Evolutionary conservation across 2,329 filamentous ascomycete genomes (phyloP).

Genomic region (Calonectria pseudoturangicola): DNA sequence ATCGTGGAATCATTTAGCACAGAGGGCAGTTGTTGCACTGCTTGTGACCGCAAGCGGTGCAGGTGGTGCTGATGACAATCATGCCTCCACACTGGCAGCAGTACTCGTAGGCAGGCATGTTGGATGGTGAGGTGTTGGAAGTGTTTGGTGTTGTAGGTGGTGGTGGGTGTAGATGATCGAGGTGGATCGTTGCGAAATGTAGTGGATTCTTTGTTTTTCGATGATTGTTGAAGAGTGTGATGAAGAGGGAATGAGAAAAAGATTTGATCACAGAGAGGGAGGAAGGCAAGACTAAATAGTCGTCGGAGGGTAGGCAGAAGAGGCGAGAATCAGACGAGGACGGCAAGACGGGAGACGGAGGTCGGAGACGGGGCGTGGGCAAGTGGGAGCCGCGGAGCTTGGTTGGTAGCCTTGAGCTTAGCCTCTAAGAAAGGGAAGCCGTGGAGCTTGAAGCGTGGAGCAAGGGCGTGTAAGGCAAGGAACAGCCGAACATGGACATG

Average conservation of each 20-base stretch:
- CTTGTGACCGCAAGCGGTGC: conserved; percentile 69
- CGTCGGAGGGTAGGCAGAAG: conserved; percentile 32
- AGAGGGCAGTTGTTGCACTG: conserved; percentile 68
- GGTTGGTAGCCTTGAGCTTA: conserved; percentile 28
- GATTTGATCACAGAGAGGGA: neutral
- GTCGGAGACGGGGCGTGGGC: conserved; percentile 18
- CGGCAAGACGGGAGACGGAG: conserved; percentile 15
- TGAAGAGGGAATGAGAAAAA: conserved; percentile 24
- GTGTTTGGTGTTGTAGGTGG: conserved; percentile 38
- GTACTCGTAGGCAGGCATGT: conserved; percentile 69
- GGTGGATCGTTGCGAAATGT: conserved; percentile 18
- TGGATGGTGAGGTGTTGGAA: conserved; percentile 37
- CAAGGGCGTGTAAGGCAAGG: conserved; percentile 27
- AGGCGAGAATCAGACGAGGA: conserved; percentile 31
- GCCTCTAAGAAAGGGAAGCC: conserved; percentile 22
- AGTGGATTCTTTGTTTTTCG: conserved; percentile 17
- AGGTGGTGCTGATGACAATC: conserved; percentile 74
- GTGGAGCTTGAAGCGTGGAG: conserved; percentile 31
- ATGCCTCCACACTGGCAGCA: conserved; percentile 74
- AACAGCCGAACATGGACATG: conserved; percentile 1
- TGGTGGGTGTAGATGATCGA: conserved; percentile 24
- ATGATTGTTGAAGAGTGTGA: conserved; percentile 24
- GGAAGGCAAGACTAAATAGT: conserved; percentile 51
- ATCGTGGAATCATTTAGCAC: conserved; percentile 53
- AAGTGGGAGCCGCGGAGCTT: conserved; percentile 24